Percentiles rank a stretch among this genome's conserved stretches.
phyloP scores from a whole-genome alignment of 2,329 filamentous ascomycete species.

The Albifimbria verrucaria region DNA sequence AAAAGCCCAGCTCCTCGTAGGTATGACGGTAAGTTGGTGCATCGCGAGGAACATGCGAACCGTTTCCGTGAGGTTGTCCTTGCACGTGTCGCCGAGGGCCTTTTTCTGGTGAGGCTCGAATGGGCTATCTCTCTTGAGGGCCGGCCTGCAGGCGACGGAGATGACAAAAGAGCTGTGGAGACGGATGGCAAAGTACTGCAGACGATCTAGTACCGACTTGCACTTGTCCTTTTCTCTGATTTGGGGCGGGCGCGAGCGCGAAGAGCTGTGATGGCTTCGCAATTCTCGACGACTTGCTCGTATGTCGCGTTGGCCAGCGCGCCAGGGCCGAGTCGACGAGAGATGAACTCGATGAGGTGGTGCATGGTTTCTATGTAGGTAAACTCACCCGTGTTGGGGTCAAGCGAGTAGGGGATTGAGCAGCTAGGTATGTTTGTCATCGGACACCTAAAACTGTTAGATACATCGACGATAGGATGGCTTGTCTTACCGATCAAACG shows the following conservation, averaged over 20 bases:
- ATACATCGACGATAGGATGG: slow-evolving; percentile 9
- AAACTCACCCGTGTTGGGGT: slow-evolving; percentile 42
- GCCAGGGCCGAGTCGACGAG: slow-evolving; percentile 54
- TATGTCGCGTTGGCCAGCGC: slow-evolving; percentile 47
- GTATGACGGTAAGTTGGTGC: slow-evolving; percentile 65
- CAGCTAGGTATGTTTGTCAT: slow-evolving; percentile 60
- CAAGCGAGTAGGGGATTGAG: slow-evolving; percentile 45
- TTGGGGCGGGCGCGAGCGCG: slow-evolving; percentile 45
- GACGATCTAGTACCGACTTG: slow-evolving; percentile 59
- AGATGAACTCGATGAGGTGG: slow-evolving; percentile 59
- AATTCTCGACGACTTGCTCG: slow-evolving; percentile 55
- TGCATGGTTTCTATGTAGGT: slow-evolving; percentile 65
- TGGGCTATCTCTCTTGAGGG: slow-evolving; percentile 52
- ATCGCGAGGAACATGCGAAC: slow-evolving; percentile 67
- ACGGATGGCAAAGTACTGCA: slow-evolving; percentile 63
- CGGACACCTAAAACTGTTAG: slow-evolving; percentile 42
- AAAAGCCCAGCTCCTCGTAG: slow-evolving; percentile 65
- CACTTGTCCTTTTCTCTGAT: slow-evolving; percentile 60
- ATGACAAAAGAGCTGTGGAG: slow-evolving; percentile 64
- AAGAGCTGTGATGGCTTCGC: slow-evolving; percentile 50
- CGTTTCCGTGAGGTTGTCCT: slow-evolving; percentile 60
- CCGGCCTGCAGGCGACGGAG: slow-evolving; percentile 62
- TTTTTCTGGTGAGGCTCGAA: slow-evolving; percentile 52
- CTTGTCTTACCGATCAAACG: slow-evolving; percentile 55
- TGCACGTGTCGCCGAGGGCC: slow-evolving; percentile 55